Base-by-base conservation (phyloP, 164 flowering plant species). In the Chimonanthus praecox region DNA sequence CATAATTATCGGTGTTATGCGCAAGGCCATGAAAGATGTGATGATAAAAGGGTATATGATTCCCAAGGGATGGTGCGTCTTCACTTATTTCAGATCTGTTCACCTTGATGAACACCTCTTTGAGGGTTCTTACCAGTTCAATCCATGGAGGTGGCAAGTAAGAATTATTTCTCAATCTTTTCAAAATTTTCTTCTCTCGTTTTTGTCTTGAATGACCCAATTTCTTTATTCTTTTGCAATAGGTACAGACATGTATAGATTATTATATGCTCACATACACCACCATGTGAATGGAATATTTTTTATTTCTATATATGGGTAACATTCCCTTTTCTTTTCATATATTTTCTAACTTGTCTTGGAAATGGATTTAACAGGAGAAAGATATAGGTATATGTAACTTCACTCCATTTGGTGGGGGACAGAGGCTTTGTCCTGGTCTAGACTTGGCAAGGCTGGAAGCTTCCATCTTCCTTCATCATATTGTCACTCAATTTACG, bases 101-200 rank as follows among this genome's bases (percentile, higher is more conserved):
- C 99, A 95, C 83, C 91, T 95, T 50, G 98, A 93, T 77, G 89
- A 87, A 10, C 75, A 58, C 46, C 80, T 78, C 64, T 90, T 90
- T 77, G 94, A 92, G 33, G 73, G 72, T 72, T 90, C 99, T 68
- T 81, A 90, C 76, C 73, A 85, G 47, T 95, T 93, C 83, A 84
- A 90, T 78, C 99, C 99, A 63, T 95, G 97, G 99, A 88, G 98
- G 71, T 95, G 99, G 99, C 91, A 87, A 77, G 99, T 95, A 88
- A 84, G 33, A n/a, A 9, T 10, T 3, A 45, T 58, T 64, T 67
- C 10, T 61, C 48, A 21, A 4, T 54, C 16, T 11, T 54, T 13
- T 54, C 2, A 0, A 54, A 54, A 5, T 11, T 15, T 54, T 54
- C 4, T 54, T n/a, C 11, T 49, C 9, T 49, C 7, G 0, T 49